Percentiles rank a stretch among this genome's conserved stretches.
phyloP scores from a whole-genome alignment of 805 yeast species.

The Candida arabinofermentans region DNA sequence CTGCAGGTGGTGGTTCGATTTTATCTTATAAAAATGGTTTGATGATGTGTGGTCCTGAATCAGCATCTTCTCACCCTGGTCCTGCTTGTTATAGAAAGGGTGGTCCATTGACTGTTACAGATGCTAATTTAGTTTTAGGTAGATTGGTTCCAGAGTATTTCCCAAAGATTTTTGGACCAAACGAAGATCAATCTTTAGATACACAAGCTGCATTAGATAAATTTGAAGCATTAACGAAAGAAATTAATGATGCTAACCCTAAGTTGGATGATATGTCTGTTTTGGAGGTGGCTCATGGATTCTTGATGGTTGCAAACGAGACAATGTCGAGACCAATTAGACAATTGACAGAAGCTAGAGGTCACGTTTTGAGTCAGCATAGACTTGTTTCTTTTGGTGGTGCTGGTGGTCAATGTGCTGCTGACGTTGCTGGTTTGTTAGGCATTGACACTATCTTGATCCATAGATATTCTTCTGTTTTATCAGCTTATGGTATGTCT shows the following conservation, averaged over 20 bases:
- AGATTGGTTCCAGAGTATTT: slow-evolving; percentile 69
- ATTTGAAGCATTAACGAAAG: slow-evolving; percentile 50
- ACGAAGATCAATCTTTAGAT: slow-evolving; percentile 70
- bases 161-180: slow-evolving; percentile 81
- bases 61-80: slow-evolving; percentile 87
- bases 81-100: slow-evolving; percentile 85
- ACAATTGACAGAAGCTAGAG: slow-evolving; percentile 80
- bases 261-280: slow-evolving; percentile 42
- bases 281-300: slow-evolving; percentile 76
- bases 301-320: slow-evolving; percentile 78
- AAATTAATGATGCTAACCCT: slow-evolving; percentile 50
- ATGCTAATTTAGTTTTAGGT: slow-evolving; percentile 74
- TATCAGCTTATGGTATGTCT: slow-evolving; percentile 86
- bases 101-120: slow-evolving; percentile 82
- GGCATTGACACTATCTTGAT: slow-evolving; percentile 67
- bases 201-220: slow-evolving; percentile 43
- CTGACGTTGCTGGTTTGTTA: slow-evolving; percentile 65
- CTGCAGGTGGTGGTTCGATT: slow-evolving; percentile 82
- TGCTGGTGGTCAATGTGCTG: slow-evolving; percentile 91
- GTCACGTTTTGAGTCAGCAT: slow-evolving; percentile 62
- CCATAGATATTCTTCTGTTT: slow-evolving; percentile 77
- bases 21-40: slow-evolving; percentile 65
- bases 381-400: slow-evolving; percentile 85
- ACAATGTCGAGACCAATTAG: slow-evolving; percentile 90
- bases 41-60: slow-evolving; percentile 81